A percentile compares a stretch with the other conserved stretches of the same genome.
Evolutionary conservation across 257 asterid species (phyloP).

Genomic region (Oldenlandia corymbosa): DNA sequence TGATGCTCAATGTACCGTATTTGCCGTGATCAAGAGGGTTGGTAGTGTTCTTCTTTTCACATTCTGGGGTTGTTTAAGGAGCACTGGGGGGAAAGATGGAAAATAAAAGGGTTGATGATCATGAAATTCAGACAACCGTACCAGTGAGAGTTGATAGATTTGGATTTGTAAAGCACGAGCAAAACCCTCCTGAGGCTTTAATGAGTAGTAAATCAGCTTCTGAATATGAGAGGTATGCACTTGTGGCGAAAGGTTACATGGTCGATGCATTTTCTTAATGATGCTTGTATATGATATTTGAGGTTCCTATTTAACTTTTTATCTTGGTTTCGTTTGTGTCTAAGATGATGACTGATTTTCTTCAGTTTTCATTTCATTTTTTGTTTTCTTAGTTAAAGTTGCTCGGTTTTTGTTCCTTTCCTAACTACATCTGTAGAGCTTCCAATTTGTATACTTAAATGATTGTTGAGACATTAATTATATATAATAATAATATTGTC

Average conservation of each 20-base stretch:
- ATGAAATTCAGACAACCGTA: slow-evolving; percentile 41
- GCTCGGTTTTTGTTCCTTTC: neutral
- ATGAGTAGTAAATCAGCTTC: slow-evolving; percentile 54
- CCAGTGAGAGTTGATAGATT: slow-evolving; percentile 56
- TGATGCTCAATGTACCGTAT: slow-evolving; percentile 22
- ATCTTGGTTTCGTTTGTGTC: neutral
- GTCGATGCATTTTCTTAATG: neutral
- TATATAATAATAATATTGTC: no score
- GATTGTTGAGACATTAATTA: neutral
- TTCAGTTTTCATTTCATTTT: neutral
- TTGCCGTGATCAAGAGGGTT: slow-evolving; percentile 22
- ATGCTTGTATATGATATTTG: neutral
- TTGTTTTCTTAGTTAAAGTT: neutral
- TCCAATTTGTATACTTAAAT: neutral
- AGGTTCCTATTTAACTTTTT: neutral
- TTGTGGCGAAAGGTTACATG: neutral
- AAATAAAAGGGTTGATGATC: slow-evolving; percentile 62
- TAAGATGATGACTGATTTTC: neutral
- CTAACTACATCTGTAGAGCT: neutral
- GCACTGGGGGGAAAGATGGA: slow-evolving; percentile 46
- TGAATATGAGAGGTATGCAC: slow-evolving; percentile 64
- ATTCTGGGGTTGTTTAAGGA: slow-evolving; percentile 22
- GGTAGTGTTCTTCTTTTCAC: slow-evolving; percentile 13
- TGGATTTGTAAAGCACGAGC: slow-evolving; percentile 48
- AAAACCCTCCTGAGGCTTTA: slow-evolving; percentile 52